Conservation (phyloP, 2,329 filamentous ascomycete genomes). For the Fusarium sp. region DNA sequence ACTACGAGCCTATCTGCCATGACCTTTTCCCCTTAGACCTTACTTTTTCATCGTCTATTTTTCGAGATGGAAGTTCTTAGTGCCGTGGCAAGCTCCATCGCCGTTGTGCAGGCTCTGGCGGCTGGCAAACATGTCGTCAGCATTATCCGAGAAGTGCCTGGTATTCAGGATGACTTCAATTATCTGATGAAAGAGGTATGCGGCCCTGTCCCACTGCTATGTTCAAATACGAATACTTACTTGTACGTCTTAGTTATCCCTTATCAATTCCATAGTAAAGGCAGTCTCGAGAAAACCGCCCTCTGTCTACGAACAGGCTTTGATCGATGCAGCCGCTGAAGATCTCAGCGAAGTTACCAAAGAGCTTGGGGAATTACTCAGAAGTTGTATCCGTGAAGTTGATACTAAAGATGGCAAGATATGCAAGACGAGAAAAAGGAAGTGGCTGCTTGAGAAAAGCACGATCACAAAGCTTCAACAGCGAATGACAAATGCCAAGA, state of each 20-base stretch:
- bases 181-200: slow-evolving; percentile 7
- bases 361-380: slow-evolving; percentile 8
- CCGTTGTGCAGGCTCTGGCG: slow-evolving; percentile 12
- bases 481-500: slow-evolving; percentile 2
- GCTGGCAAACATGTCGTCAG: slow-evolving; percentile 15
- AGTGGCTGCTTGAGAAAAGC: slow-evolving; percentile 12
- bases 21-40: too few species aligned
- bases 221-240: neutral
- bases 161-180: slow-evolving; percentile 24
- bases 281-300: neutral
- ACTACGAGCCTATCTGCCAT: neutral
- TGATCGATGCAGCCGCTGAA: neutral
- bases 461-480: slow-evolving; percentile 19
- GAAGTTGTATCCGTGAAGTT: neutral
- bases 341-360: neutral
- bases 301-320: neutral
- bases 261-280: slow-evolving; percentile 10
- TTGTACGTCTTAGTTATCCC: neutral
- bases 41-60: neutral
- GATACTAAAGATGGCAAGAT: neutral
- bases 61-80: slow-evolving; percentile 23
- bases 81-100: slow-evolving; percentile 24
- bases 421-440: slow-evolving; percentile 9
- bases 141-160: slow-evolving; percentile 13
- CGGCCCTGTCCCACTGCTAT: neutral